Conservation (phyloP, 768 basidiomycete genomes). For the Lyophyllum semitale region DNA sequence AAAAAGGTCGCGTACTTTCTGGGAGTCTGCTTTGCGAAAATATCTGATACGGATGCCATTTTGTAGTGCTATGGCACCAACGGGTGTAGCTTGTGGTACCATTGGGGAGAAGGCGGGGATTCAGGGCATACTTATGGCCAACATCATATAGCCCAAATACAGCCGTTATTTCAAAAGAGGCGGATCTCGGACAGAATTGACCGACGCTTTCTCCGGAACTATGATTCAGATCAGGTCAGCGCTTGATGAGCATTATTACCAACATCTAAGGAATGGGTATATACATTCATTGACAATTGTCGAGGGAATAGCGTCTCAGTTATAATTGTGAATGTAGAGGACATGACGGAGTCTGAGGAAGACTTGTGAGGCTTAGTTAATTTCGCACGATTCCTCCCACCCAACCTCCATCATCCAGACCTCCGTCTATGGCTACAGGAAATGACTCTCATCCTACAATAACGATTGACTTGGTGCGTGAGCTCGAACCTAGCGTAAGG, state of each 20-base stretch:
- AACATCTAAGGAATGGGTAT: no score
- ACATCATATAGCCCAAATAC: no score
- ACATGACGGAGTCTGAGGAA: background rate
- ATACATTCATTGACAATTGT: no score
- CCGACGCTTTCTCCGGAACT: no score
- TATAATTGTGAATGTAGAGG: background rate
- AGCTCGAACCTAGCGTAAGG: background rate
- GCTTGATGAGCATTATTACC: background rate
- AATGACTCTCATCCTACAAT: constrained; percentile 13
- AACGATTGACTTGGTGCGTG: constrained; percentile 18
- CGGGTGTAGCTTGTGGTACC: background rate
- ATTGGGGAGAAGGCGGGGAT: background rate
- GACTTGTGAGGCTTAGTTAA: no score
- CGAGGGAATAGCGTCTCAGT: no score
- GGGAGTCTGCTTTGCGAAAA: constrained; percentile 10
- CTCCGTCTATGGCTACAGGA: constrained; percentile 12
- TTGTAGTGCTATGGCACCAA: background rate
- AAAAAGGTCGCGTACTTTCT: constrained; percentile 7
- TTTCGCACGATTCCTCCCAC: constrained; percentile 7
- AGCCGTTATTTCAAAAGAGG: no score
- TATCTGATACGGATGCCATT: constrained; percentile 7
- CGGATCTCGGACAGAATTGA: no score
- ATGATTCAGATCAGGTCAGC: background rate
- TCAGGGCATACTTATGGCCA: no score
- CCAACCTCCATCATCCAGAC: background rate